Evolutionary conservation across 768 basidiomycete species (phyloP), one percentile per base, ranked within the genome.

Genomic region (Gymnopilus junonius): DNA sequence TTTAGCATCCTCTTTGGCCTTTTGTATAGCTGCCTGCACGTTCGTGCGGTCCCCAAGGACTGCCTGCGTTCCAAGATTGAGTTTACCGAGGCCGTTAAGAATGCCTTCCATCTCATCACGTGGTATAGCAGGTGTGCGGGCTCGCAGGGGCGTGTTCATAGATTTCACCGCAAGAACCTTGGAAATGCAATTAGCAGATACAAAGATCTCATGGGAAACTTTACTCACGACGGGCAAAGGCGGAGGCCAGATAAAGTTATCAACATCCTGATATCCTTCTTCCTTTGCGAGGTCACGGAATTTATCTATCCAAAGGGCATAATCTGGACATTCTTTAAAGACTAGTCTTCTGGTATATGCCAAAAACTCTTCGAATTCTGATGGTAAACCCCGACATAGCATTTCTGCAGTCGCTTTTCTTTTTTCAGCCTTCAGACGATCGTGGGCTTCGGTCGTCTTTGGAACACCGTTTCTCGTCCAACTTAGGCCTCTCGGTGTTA

Each of bases 381-480:
- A 77, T 0, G 91, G 91, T 29, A 93, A 74, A 17, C 88, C 87
- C 48, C 82, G 82, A 62, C 90, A 93, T 25, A 93, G 78, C 39
- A 86, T 83, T 67, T 91, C 89, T 31, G 90, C 86, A 0, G 77
- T 79, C 1, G 89, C 86, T 35, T 71, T 73, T 43, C 79, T 79
- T 71, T 93, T 93, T 61, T 85, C 86, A n/a, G 80, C 81, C 58
- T 87, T 92, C 15, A 93, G 75, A 3, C 79, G 80, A 29, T 83
- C 78, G 73, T 92, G 91, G 10, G 86, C 86, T 17, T 78, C 80
- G 21, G 87, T 83, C 6, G 87, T 87, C 67, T 89, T 90, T 8
- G 91, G 91, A 14, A 93, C 84, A n/a, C 91, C 91, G 63, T 90
- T 89, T 23, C 91, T 83, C 40, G 90, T 93, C 91, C 91, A 93